Conservation (phyloP, 805 yeast species). For the Osmozyma mogii region DNA sequence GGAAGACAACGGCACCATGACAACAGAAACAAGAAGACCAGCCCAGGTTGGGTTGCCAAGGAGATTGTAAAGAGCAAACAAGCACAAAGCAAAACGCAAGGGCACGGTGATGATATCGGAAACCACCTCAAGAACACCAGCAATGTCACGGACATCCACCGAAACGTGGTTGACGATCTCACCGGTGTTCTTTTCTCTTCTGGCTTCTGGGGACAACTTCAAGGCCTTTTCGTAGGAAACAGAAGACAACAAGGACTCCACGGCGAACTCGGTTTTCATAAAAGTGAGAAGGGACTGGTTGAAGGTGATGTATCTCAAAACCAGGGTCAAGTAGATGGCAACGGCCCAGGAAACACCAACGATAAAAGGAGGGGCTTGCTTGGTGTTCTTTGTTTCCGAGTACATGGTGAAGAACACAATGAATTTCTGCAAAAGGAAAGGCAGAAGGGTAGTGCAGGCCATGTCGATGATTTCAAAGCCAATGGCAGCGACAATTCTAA, state of each 20-base stretch:
- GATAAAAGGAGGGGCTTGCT: conserved; percentile 33
- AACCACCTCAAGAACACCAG: conserved; percentile 45
- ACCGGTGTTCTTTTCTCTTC: conserved; percentile 57
- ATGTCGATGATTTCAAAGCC: conserved; percentile 18
- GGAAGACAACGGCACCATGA: conserved; percentile 42
- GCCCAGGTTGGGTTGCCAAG: conserved; percentile 53
- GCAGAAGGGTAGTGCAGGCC: conserved; percentile 14
- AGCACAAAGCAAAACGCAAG: conserved; percentile 43
- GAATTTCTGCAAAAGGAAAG: conserved; percentile 23
- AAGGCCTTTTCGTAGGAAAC: conserved; percentile 66
- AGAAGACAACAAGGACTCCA: conserved; percentile 50
- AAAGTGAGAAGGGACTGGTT: conserved; percentile 13
- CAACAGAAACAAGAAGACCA: conserved; percentile 44
- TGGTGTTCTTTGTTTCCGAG: too few relatives aligned
- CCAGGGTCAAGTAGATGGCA: conserved; percentile 19
- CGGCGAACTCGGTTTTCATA: conserved; percentile 9
- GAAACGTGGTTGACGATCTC: conserved; percentile 74
- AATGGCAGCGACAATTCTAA: conserved; percentile 5
- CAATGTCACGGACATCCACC: conserved; percentile 60
- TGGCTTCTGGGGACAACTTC: conserved; percentile 56
- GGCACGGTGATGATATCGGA: conserved; percentile 44
- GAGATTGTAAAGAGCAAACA: conserved; percentile 46
- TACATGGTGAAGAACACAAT: conserved; percentile 17
- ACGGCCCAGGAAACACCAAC: conserved; percentile 19
- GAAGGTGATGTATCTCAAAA: conserved; percentile 15